Conservation (phyloP, 768 basidiomycete species). For the Psilocybe sp. region DNA sequence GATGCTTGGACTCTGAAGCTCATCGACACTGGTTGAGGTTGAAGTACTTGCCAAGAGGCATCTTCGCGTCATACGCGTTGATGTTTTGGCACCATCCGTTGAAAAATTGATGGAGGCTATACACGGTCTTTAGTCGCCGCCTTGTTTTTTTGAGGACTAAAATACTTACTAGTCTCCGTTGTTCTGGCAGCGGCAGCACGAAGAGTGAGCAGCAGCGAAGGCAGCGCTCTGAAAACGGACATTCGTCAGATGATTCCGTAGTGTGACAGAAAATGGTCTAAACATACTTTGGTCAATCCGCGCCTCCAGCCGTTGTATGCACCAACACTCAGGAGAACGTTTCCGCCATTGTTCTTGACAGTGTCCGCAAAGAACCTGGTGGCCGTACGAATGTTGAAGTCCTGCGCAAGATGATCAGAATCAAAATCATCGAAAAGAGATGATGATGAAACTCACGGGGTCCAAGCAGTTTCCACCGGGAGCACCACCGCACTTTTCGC, state of each 20-base stretch:
- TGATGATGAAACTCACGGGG: slow-evolving; percentile 29
- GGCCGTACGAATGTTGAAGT: slow-evolving; percentile 71
- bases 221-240: slow-evolving; percentile 40
- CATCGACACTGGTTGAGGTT: slow-evolving; percentile 52
- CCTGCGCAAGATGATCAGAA: slow-evolving; percentile 30
- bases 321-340: slow-evolving; percentile 59
- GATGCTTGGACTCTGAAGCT: background rate
- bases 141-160: background rate
- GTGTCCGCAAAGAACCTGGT: slow-evolving; percentile 56
- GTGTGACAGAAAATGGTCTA: background rate
- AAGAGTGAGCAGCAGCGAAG: slow-evolving; percentile 49
- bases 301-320: slow-evolving; percentile 73
- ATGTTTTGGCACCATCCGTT: slow-evolving; percentile 71
- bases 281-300: slow-evolving; percentile 55
- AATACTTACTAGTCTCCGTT: slow-evolving; percentile 80
- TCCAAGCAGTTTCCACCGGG: slow-evolving; percentile 45
- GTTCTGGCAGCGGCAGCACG: slow-evolving; percentile 73
- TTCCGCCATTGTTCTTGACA: slow-evolving; percentile 45
- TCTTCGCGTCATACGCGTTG: slow-evolving; percentile 42
- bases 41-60: slow-evolving; percentile 61
- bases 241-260: slow-evolving; percentile 2
- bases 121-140: slow-evolving; percentile 7
- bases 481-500: slow-evolving; percentile 70
- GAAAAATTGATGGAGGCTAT: slow-evolving; percentile 63
- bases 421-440: background rate